Evolutionary conservation across 345 rosid genomes (phyloP).

Genomic region (Geranium rotundifolium): DNA sequence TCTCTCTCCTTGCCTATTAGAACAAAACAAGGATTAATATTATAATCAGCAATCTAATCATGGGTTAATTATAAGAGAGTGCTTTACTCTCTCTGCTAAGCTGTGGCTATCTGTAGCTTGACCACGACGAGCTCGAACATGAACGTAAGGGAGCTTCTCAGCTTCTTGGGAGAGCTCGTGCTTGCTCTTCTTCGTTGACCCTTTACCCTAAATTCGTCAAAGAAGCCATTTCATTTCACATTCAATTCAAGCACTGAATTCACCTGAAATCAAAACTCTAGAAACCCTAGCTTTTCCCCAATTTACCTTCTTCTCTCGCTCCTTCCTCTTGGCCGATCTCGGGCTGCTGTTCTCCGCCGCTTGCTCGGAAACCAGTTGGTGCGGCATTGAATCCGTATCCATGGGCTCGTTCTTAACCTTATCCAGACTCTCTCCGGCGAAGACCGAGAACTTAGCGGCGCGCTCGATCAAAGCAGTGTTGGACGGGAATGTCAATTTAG

Average conservation of each 20-base stretch:
- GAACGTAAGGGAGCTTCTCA: conserved; percentile 50
- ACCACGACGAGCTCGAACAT: conserved; percentile 61
- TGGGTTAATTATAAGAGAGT: background rate
- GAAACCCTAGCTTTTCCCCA: background rate
- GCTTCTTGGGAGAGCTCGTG: conserved; percentile 19
- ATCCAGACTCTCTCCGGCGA: conserved; percentile 21
- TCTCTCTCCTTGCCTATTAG: conserved; percentile 57
- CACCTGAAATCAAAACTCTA: background rate
- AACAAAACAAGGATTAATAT: conserved; percentile 6
- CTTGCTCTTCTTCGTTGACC: conserved; percentile 38
- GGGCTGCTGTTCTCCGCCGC: conserved; percentile 19
- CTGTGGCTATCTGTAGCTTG: conserved; percentile 64
- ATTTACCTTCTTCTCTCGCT: conserved; percentile 41
- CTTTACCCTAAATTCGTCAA: conserved; percentile 23
- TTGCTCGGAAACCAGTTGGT: conserved; percentile 24
- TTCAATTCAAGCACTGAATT: conserved; percentile 1
- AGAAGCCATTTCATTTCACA: background rate
- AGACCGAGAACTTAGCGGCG: conserved; percentile 28
- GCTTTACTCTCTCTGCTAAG: conserved; percentile 52
- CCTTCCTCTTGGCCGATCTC: conserved; percentile 38
- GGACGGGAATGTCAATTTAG: conserved; percentile 23
- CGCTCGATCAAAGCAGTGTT: conserved; percentile 21
- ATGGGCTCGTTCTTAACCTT: conserved; percentile 38
- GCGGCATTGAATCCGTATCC: conserved; percentile 21
- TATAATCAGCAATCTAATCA: background rate